Evolutionary conservation across 306 rosid genomes (phyloP).

Genomic region (Rubus parviflorus): DNA sequence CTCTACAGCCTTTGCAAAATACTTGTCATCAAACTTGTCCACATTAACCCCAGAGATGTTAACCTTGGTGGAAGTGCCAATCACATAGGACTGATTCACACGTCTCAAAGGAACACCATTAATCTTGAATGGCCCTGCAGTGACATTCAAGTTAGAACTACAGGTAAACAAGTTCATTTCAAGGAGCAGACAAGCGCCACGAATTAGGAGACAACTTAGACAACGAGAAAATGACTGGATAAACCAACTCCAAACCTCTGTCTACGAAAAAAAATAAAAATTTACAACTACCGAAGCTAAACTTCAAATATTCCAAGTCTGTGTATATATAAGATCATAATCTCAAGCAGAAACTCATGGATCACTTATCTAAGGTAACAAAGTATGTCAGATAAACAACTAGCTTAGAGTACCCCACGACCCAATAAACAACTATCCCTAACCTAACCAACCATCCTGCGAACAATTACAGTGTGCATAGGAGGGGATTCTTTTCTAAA

Average conservation of each 20-base stretch:
- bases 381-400: not conserved
- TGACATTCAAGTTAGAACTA: not conserved
- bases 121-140: slow-evolving; percentile 38
- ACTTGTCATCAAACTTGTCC: slow-evolving; percentile 37
- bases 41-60: slow-evolving; percentile 35
- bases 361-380: not conserved
- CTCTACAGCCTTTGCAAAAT: slow-evolving; percentile 28
- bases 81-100: slow-evolving; percentile 41
- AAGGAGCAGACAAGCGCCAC: not conserved
- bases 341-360: too few species aligned
- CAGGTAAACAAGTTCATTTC: not conserved
- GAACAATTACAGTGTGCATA: too few species aligned
- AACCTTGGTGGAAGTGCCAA: slow-evolving; percentile 41
- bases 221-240: not conserved
- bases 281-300: too few species aligned
- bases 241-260: not conserved
- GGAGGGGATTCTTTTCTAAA: too few species aligned
- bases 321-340: not conserved
- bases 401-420: too few species aligned
- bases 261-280: not conserved
- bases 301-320: too few species aligned
- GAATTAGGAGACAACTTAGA: not conserved
- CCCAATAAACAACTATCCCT: too few species aligned
- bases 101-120: slow-evolving; percentile 46
- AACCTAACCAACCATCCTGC: too few species aligned